Evolutionary conservation across 2,329 filamentous ascomycete genomes (phyloP), one percentile per base, ranked within the genome.

Genomic region (Onygena corvina): DNA sequence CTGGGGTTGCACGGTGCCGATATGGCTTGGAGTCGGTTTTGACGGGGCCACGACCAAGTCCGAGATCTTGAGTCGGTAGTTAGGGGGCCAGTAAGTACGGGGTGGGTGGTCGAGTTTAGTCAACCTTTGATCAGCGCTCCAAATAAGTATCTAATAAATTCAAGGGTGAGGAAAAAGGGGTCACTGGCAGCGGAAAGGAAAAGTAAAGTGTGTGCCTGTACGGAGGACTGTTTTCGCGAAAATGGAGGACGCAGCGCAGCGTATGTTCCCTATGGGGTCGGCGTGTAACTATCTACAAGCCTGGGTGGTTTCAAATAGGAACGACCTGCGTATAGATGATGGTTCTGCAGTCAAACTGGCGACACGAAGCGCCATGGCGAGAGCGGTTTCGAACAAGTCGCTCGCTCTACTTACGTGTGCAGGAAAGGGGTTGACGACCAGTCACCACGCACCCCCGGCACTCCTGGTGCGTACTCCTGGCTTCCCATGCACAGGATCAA

Each of bases 51-150:
- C n/a, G n/a, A n/a, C n/a, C 27, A 42, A 42, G 12, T 42, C 38
- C 21, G 38, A 16, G 38, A 14, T n/a, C n/a, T n/a, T n/a, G n/a
- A n/a, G n/a, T n/a, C 12, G 9, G 34, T 36, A 3, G 16, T 36
- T 18, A 12, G 9, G 3, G 29, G 8, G 29, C 29, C n/a, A n/a
- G 29, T 12, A 11, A 31, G 3, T 12, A 9, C 36, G 14, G 33
- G 33, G 27, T n/a, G 38, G 36, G 38, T 27, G 21, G 38, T 23
- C 27, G 21, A 23, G 27, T 42, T 35, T 42, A 42, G 38, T 42
- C 23, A 23, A 14, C n/a, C 12, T n/a, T 6, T 6, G 38, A 27
- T 42, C 38, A 42, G 11, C 38, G 5, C 9, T 14, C 38, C 21
- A 16, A 42, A 42, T 27, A 42, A 25, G n/a, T n/a, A n/a, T 27